These are phyloP conservation scores for Penstemon eatonii DNA, from an alignment of 257 asterid genomes.

Conservation along the genomic window DNA sequence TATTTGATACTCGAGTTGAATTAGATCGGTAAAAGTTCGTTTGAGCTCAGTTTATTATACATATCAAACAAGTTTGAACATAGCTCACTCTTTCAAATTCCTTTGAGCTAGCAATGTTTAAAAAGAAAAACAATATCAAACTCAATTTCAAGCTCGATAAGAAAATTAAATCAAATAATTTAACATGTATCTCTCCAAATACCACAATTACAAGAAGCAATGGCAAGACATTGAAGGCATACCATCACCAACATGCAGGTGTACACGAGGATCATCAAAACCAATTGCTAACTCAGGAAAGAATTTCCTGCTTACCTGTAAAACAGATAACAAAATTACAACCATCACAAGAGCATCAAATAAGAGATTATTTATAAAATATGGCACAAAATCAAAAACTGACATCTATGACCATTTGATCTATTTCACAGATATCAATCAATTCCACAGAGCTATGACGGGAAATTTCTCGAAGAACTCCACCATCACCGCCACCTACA, in stretches of 20 bases:
- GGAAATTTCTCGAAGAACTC: conserved; percentile 89
- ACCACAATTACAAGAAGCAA: conserved; percentile 14
- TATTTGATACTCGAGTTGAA: neutral
- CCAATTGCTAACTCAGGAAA: conserved; percentile 94
- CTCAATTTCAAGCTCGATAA: no score
- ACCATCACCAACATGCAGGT: conserved; percentile 97
- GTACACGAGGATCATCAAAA: conserved; percentile 93
- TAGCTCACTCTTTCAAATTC: no score
- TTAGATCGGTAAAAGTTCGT: neutral
- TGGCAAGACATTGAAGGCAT: conserved; percentile 23
- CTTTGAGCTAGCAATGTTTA: no score
- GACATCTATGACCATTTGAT: conserved; percentile 95
- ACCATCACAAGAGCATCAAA: conserved; percentile 14
- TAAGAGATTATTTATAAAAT: conserved; percentile 8
- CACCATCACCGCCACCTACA: conserved; percentile 99
- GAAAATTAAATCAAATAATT: neutral
- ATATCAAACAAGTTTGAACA: no score
- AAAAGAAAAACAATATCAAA: no score
- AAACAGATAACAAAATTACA: conserved; percentile 14
- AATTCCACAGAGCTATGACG: conserved; percentile 87
- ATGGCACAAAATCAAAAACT: conserved; percentile 33
- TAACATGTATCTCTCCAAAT: conserved; percentile 11
- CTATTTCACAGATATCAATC: conserved; percentile 96
- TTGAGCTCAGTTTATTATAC: no score
- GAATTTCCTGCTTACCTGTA: conserved; percentile 86